Conservation (phyloP, 2,329 filamentous ascomycete species). For the Pestalotiopsis sp. region DNA sequence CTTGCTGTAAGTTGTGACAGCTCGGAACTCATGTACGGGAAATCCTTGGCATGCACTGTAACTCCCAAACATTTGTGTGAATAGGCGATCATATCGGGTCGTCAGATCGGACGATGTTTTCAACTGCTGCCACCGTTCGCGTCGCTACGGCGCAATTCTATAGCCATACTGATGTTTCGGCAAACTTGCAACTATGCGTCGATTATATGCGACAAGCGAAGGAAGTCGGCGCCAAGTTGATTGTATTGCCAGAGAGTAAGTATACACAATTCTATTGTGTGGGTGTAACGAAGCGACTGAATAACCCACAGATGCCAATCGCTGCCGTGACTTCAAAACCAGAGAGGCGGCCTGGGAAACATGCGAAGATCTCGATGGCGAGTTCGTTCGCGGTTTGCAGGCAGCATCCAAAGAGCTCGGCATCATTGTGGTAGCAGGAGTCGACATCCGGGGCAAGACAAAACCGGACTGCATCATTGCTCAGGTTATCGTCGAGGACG, state of each 20-base stretch:
- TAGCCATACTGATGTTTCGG: background rate
- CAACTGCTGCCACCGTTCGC: background rate
- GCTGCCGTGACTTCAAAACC: background rate
- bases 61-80: background rate
- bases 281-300: background rate
- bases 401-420: background rate
- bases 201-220: background rate
- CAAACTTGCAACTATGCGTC: background rate
- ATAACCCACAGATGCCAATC: background rate
- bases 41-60: background rate
- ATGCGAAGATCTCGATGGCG: background rate
- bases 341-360: background rate
- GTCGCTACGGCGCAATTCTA: conserved; percentile 3
- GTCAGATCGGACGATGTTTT: background rate
- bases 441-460: background rate
- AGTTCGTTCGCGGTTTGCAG: background rate
- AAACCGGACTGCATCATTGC: conserved; percentile 3
- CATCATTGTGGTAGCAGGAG: background rate
- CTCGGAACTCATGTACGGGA: background rate
- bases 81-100: background rate
- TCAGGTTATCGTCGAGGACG: background rate
- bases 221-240: background rate
- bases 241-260: conserved; percentile 3
- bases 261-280: background rate
- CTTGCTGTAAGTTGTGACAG: background rate